Conservation (phyloP, 2,329 filamentous ascomycete species). For the Ophiostoma triangulosporum region DNA sequence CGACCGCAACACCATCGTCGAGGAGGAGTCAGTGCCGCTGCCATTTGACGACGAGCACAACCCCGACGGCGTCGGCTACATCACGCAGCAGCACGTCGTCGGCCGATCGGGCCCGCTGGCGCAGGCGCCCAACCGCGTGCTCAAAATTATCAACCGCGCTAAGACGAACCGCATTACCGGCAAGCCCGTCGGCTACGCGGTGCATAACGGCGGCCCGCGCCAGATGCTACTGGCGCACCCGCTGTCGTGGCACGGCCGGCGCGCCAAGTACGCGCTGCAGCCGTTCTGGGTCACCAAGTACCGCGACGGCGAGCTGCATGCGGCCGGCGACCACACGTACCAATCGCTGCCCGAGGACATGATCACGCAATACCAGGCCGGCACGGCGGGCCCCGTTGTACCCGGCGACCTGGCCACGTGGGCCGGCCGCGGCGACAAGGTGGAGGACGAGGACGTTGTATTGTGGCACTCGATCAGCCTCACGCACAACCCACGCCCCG, state of each 20-base stretch:
- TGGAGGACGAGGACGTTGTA: slow-evolving; percentile 20
- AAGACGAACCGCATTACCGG: slow-evolving; percentile 27
- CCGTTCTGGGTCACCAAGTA: slow-evolving; percentile 32
- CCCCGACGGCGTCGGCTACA: slow-evolving; percentile 35
- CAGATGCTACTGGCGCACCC: slow-evolving; percentile 29
- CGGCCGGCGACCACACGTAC: slow-evolving; percentile 29
- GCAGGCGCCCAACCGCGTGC: slow-evolving; percentile 34
- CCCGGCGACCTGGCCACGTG: slow-evolving; percentile 15
- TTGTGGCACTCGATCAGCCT: slow-evolving; percentile 45
- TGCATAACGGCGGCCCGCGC: slow-evolving; percentile 28
- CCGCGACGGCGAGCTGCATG: slow-evolving; percentile 29
- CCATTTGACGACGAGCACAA: slow-evolving; percentile 28
- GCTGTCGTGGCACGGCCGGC: slow-evolving; percentile 25
- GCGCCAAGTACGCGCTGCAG: slow-evolving; percentile 29
- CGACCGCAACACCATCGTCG: slow-evolving; percentile 35
- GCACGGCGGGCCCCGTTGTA: not conserved
- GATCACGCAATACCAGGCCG: not conserved
- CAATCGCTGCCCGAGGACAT: slow-evolving; percentile 17
- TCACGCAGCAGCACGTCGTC: slow-evolving; percentile 29
- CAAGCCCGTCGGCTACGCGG: slow-evolving; percentile 31
- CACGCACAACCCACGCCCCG: slow-evolving; percentile 50
- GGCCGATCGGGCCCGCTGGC: slow-evolving; percentile 32
- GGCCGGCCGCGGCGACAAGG: slow-evolving; percentile 20
- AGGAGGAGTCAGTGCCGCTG: slow-evolving; percentile 28
- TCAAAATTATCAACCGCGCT: slow-evolving; percentile 34